Conservation (phyloP, 2,329 filamentous ascomycete genomes). For the Lachnellula willkommii region DNA sequence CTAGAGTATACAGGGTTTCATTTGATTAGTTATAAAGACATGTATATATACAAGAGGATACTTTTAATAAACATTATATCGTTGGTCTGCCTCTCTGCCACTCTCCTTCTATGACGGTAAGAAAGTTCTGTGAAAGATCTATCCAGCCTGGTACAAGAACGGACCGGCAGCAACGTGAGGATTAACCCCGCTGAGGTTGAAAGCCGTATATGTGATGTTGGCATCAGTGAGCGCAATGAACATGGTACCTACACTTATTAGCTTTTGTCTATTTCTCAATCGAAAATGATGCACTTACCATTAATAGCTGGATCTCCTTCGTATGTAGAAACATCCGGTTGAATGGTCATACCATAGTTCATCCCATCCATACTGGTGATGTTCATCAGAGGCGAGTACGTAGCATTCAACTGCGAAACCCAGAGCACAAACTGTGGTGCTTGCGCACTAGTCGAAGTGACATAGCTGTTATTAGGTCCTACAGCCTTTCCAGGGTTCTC, state of each 20-base stretch:
- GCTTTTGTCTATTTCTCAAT: too few species aligned
- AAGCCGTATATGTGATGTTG: constrained; percentile 65
- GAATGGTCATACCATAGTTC: constrained; percentile 49
- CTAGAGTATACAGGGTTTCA: too few species aligned
- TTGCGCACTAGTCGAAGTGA: constrained; percentile 57
- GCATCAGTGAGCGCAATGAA: constrained; percentile 71
- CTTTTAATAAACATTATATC: neutral
- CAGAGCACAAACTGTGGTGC: constrained; percentile 65
- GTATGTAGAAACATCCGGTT: constrained; percentile 66
- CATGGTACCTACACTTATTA: constrained; percentile 49
- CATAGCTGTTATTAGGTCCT: constrained; percentile 78
- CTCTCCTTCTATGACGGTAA: too few species aligned
- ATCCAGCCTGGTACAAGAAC: constrained; percentile 74
- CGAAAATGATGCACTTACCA: constrained; percentile 39
- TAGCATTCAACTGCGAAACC: constrained; percentile 72
- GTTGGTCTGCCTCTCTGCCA: too few species aligned
- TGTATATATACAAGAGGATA: too few species aligned
- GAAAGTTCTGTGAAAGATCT: constrained; percentile 24
- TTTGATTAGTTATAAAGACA: too few species aligned
- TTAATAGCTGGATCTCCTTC: constrained; percentile 61
- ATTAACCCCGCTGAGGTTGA: constrained; percentile 69
- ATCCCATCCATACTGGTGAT: constrained; percentile 36
- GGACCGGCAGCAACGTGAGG: constrained; percentile 67
- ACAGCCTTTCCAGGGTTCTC: constrained; percentile 62
- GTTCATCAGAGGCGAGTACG: constrained; percentile 58